A percentile compares a stretch with the other conserved stretches of the same genome.
phyloP scores from a whole-genome alignment of 2,329 filamentous ascomycete species.

The Pestalotiopsis sp. region DNA sequence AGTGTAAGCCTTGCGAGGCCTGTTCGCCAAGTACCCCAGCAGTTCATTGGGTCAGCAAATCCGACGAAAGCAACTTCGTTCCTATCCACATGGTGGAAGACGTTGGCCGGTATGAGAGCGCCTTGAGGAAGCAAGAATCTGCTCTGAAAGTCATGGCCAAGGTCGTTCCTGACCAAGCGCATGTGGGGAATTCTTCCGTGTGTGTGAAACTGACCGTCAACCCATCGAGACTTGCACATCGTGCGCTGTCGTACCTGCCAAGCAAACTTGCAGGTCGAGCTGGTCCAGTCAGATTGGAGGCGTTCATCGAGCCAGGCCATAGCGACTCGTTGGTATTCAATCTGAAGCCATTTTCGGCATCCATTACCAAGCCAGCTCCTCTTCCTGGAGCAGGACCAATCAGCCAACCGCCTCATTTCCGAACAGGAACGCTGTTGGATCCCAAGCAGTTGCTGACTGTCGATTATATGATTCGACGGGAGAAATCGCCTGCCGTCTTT shows the following conservation, averaged over 20 bases:
- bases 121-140: neutral
- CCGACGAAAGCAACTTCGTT: neutral
- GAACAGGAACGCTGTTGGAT: slow-evolving; percentile 15
- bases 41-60: neutral
- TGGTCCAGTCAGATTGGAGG: neutral
- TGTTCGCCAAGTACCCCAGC: neutral
- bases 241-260: slow-evolving; percentile 7
- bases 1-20: neutral
- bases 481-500: slow-evolving; percentile 27
- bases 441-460: slow-evolving; percentile 30
- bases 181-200: neutral
- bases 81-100: neutral
- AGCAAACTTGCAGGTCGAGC: neutral
- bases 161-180: no score
- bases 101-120: slow-evolving; percentile 1
- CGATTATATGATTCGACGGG: slow-evolving; percentile 32
- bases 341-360: slow-evolving; percentile 7
- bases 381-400: neutral
- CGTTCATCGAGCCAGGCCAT: slow-evolving; percentile 3
- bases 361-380: neutral
- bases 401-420: slow-evolving; percentile 4
- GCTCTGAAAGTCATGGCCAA: slow-evolving; percentile 7
- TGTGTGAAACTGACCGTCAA: slow-evolving; percentile 12
- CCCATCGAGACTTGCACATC: slow-evolving; percentile 13
- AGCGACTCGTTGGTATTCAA: neutral